A percentile compares a stretch with the other conserved stretches of the same genome.
Evolutionary conservation across 208 protist genomes (phyloP).

Genomic region (Leishmania mexicana): DNA sequence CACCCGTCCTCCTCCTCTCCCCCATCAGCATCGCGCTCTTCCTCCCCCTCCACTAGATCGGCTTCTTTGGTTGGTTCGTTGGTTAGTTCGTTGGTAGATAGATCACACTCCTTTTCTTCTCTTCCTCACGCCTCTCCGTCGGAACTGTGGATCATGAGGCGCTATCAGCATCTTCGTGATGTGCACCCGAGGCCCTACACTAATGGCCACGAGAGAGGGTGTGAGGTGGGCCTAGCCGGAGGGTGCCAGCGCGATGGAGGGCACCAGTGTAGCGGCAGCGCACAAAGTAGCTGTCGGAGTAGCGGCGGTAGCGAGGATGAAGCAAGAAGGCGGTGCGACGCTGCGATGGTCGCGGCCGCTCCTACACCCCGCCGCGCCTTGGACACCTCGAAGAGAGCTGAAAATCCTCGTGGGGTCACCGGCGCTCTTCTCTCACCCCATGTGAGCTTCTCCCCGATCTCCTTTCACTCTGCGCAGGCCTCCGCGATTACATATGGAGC

Average conservation of each 20-base stretch:
- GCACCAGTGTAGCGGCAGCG: neutral
- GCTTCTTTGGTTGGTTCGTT: constrained; percentile 2
- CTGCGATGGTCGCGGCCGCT: neutral
- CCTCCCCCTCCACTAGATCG: neutral
- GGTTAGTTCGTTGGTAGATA: neutral
- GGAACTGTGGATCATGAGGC: neutral
- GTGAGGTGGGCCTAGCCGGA: neutral
- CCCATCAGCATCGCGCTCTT: neutral
- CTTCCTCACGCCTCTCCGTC: constrained; percentile 10
- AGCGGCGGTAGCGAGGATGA: neutral
- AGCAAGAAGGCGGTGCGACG: neutral
- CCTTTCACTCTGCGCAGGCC: constrained; percentile 14
- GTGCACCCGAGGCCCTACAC: neutral
- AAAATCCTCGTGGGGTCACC: neutral
- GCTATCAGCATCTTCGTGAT: constrained; percentile 1
- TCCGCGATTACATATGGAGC: constrained; percentile 4
- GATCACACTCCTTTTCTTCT: neutral
- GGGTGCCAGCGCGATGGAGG: neutral
- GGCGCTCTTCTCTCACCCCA: neutral
- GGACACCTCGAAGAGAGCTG: neutral
- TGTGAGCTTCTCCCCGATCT: constrained; percentile 22
- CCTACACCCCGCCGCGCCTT: neutral
- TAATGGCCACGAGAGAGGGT: neutral
- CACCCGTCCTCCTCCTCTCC: neutral
- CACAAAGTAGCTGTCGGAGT: neutral